These are phyloP conservation scores for Scalesia atractyloides DNA, from an alignment of 129 eudicot species.

Conservation along the genomic window DNA sequence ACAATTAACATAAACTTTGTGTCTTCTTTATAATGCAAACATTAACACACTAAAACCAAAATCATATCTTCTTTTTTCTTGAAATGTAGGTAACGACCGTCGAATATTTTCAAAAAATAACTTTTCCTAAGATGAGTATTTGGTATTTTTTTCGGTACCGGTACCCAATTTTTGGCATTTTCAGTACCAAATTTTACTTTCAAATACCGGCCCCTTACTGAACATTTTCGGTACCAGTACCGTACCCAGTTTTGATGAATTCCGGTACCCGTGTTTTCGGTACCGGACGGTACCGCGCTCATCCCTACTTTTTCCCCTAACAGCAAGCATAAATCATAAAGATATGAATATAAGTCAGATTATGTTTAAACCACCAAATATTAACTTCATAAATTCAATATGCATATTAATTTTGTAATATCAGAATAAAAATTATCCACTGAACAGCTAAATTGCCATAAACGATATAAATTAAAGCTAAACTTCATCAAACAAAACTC, in stretches of 20 bases:
- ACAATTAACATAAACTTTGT: neutral
- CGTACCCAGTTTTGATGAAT: no score
- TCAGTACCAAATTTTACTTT: no score
- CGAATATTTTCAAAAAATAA: neutral
- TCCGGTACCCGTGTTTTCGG: no score
- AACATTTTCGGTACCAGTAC: no score
- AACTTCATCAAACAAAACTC: neutral
- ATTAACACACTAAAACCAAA: neutral
- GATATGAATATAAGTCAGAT: neutral
- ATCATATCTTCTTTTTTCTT: neutral
- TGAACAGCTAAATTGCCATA: neutral
- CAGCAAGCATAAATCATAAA: neutral
- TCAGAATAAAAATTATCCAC: neutral
- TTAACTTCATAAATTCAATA: neutral
- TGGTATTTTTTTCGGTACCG: no score
- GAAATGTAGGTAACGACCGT: neutral
- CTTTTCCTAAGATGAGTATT: no score
- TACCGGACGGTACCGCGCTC: no score
- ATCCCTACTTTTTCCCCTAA: neutral
- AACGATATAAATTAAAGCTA: neutral
- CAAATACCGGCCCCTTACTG: no score
- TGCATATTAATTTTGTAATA: neutral
- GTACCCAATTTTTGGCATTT: no score
- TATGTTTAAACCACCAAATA: neutral
- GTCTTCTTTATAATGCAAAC: no score